Conservation (phyloP, 1,284 basidiomycete species). For the Papiliotrema terrestris region DNA sequence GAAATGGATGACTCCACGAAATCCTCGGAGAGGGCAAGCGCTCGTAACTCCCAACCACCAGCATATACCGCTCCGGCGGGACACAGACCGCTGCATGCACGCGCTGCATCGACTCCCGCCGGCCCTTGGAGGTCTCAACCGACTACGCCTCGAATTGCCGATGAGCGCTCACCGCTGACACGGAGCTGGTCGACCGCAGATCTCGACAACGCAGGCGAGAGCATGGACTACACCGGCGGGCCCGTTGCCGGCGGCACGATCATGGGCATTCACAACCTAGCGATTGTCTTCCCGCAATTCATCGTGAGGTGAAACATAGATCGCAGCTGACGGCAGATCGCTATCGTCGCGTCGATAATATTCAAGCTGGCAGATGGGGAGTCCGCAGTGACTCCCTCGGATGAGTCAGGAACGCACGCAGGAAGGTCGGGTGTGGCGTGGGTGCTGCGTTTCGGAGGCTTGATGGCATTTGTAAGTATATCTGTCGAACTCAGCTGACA, state of each 20-base stretch:
- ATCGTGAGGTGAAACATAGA: conserved; percentile 58
- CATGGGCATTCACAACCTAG: conserved; percentile 90
- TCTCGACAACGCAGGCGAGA: conserved; percentile 44
- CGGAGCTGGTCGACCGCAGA: conserved; percentile 62
- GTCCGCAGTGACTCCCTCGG: conserved; percentile 33
- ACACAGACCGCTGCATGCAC: conserved; percentile 50
- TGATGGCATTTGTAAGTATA: conserved; percentile 64
- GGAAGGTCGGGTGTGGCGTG: conserved; percentile 83
- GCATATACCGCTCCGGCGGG: conserved; percentile 7
- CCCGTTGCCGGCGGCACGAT: conserved; percentile 86
- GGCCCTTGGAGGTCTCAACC: conserved; percentile 29
- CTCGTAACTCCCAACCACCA: not conserved
- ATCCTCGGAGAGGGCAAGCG: not conserved
- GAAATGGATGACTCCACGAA: conserved; percentile 57
- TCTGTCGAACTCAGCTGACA: conserved; percentile 18
- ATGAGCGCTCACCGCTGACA: conserved; percentile 62
- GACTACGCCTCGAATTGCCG: conserved; percentile 21
- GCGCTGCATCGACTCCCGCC: conserved; percentile 53
- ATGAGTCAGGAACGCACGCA: conserved; percentile 54
- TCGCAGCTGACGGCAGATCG: conserved; percentile 58
- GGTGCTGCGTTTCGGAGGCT: conserved; percentile 87
- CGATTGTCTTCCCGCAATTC: conserved; percentile 89
- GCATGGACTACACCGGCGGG: conserved; percentile 53
- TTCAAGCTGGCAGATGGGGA: conserved; percentile 70
- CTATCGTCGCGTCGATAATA: conserved; percentile 81